Conservation (phyloP, 192 early-diverging fungal genomes). For the Chytriomyces hyalinus region DNA sequence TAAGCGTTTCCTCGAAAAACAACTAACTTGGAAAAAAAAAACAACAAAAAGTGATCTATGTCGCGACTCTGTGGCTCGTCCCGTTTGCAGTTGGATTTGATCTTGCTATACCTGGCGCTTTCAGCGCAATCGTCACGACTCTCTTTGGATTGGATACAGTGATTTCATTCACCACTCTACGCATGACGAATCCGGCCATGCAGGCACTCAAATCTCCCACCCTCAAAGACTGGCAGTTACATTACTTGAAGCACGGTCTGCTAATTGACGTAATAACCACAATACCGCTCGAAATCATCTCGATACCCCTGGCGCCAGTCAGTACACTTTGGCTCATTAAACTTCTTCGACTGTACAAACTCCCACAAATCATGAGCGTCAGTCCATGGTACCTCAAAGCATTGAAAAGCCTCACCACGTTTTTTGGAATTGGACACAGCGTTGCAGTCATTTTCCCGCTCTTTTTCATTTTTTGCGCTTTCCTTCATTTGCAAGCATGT, state of each 20-base stretch:
- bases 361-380: conserved; percentile 13
- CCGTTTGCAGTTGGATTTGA: conserved; percentile 27
- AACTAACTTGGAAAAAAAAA: not conserved
- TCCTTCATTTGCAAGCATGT: conserved; percentile 50
- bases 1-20: too few relatives aligned
- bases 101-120: not conserved
- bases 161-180: conserved; percentile 19
- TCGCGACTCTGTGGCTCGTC: conserved; percentile 11
- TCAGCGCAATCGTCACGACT: conserved; percentile 11
- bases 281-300: conserved; percentile 17
- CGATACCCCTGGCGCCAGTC: not conserved
- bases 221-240: conserved; percentile 22
- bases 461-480: conserved; percentile 34
- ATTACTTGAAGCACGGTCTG: conserved; percentile 9
- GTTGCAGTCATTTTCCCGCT: conserved; percentile 47
- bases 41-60: conserved; percentile 6
- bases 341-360: conserved; percentile 15
- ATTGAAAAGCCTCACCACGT: conserved; percentile 4
- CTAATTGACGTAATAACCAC: conserved; percentile 11
- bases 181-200: conserved; percentile 25
- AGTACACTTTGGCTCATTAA: not conserved
- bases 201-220: conserved; percentile 13
- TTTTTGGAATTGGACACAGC: conserved; percentile 43
- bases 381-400: conserved; percentile 5
- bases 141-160: conserved; percentile 26